Base-by-base conservation (phyloP, 1,139 yeast genomes). In the Cylindricascospora bacillispora region DNA sequence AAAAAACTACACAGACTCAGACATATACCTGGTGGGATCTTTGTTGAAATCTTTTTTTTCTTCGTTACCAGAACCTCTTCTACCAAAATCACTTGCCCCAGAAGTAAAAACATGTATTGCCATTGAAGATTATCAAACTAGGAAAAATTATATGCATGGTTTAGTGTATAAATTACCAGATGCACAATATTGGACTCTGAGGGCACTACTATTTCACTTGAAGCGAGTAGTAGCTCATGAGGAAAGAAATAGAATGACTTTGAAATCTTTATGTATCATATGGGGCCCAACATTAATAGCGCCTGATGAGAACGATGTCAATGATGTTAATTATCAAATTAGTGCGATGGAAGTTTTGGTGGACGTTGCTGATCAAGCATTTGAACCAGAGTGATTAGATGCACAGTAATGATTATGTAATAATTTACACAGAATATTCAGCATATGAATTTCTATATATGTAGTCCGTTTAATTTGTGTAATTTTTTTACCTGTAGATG, bases 211-310 rank as follows among this genome's bases (percentile, higher is more conserved):
- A 3, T 82, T 86, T 63, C 98, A 89, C 54, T 67, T 89, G 41
- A 75, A 79, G 43, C 70, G 77, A 32, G 77, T 89, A 6, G 73
- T 79, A 19, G 67, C 70, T 15, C 66, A 74, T 36, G 77, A 75
- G 46, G 63, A 66, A 10, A 47, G 58, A 22, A 83, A 83, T 49
- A 66, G 92, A 49, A 89, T 89, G 98, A 73, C 75, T 27, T 65
- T 75, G 31, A 77, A 75, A 46, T 76, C 78, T 34, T 57, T 86
- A 44, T 79, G 93, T 27, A 80, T 80, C 29, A 83, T 86, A 30
- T 89, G 98, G 97, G 95, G 95, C 0, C 94, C 95, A 9, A 82
- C 83, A 2, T 58, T 89, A 29, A 67, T 89, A 51, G 63, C 72
- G 17, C 51, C 54, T 19, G 80, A 72, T 44, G 69, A 67, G 38